Conservation (phyloP, 169 alveolate genomes). For the Toxoplasma gondii region DNA sequence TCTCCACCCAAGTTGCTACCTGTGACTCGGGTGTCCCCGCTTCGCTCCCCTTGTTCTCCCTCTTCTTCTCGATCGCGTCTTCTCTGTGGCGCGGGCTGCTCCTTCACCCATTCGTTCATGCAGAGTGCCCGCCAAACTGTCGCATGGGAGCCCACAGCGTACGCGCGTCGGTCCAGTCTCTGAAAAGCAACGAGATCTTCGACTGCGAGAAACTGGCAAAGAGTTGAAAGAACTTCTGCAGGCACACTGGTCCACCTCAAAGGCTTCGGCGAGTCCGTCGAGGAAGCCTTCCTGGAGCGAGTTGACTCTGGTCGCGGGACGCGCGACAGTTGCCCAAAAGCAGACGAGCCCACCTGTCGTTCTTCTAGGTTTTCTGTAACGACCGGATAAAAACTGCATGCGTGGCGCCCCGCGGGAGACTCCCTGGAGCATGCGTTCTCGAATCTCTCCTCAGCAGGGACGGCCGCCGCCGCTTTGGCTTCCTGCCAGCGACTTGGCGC, state of each 20-base stretch:
- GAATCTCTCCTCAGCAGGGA: too few relatives aligned
- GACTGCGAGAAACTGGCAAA: background rate
- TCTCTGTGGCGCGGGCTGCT: background rate
- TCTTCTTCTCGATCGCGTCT: background rate
- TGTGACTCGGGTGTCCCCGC: background rate
- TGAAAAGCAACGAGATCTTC: background rate
- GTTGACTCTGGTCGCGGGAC: too few relatives aligned
- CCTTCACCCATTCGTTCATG: background rate
- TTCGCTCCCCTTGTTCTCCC: background rate
- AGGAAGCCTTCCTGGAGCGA: too few relatives aligned
- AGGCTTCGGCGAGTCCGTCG: background rate
- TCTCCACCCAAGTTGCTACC: background rate
- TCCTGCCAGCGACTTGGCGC: too few relatives aligned
- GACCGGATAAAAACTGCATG: too few relatives aligned
- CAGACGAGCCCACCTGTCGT: too few relatives aligned
- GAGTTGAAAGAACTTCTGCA: background rate
- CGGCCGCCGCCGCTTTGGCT: too few relatives aligned
- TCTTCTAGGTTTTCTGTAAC: too few relatives aligned
- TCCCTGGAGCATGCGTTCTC: background rate
- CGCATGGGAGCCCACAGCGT: background rate
- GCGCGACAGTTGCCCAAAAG: too few relatives aligned
- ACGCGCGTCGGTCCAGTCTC: background rate
- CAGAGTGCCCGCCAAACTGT: background rate
- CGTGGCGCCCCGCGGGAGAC: too few relatives aligned
- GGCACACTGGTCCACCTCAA: background rate